Conservation (phyloP, 306 rosid genomes). For the Oemleria cerasiformis region DNA sequence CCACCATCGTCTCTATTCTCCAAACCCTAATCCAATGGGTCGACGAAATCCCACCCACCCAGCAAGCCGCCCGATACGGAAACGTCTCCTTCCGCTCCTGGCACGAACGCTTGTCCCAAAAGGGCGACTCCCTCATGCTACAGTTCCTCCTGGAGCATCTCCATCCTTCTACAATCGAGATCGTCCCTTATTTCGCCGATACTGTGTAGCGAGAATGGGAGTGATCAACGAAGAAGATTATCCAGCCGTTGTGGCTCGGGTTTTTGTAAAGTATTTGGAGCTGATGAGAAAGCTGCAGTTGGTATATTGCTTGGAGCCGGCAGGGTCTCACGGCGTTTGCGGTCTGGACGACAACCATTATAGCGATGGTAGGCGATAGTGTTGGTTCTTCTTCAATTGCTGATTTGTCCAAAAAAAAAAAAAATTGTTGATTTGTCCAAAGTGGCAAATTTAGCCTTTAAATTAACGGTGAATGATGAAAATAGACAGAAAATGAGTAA, state of each 20-base stretch:
- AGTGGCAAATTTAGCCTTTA: too few species aligned
- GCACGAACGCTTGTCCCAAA: constrained; percentile 48
- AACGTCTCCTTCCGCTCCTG: constrained; percentile 72
- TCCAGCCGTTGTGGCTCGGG: constrained; percentile 59
- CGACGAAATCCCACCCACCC: constrained; percentile 76
- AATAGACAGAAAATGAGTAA: too few species aligned
- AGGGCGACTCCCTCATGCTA: constrained; percentile 47
- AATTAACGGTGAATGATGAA: too few species aligned
- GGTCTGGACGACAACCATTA: constrained; percentile 94
- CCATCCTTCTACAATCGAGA: constrained; percentile 47
- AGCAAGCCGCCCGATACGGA: constrained; percentile 75
- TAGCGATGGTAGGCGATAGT: too few species aligned
- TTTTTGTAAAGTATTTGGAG: constrained; percentile 72
- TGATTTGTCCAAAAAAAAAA: too few species aligned
- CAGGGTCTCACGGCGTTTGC: constrained; percentile 99
- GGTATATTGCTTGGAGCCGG: constrained; percentile 81
- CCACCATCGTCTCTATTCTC: constrained; percentile 45
- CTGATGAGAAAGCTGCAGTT: constrained; percentile 87
- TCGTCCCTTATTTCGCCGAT: constrained; percentile 70
- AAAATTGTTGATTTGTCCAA: too few species aligned
- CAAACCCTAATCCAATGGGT: constrained; percentile 63
- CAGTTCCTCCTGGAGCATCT: constrained; percentile 52
- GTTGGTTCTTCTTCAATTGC: too few species aligned
- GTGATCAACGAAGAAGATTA: constrained; percentile 72
- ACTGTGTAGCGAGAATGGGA: constrained; percentile 69